Evolutionary conservation across 768 basidiomycete species (phyloP), one percentile per base, ranked within the genome.

Genomic region (Mycena haematopus): DNA sequence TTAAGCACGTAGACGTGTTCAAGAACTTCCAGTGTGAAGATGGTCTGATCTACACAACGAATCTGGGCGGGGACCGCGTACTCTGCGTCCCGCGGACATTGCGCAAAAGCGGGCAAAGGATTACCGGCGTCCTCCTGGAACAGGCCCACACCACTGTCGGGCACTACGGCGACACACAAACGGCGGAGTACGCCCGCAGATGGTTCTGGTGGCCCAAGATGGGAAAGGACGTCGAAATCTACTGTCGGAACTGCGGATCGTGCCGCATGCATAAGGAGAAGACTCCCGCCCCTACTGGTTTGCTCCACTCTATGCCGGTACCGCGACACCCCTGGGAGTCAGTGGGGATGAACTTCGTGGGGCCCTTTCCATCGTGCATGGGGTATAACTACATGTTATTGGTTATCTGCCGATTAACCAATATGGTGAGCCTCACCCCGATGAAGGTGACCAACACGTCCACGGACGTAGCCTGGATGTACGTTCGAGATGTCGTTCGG

Each of bases 291-390:
- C 56, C 56, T 15, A 17, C 47, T 8, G 70, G 70, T 0, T 2
- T 31, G 1, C 59, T 74, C 0, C 70, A 74, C 21, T 31, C 59
- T 4, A 62, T 77, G 10, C 71, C 68, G 0, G 62, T 73, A 0
- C 73, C 73, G 0, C 33, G 27, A 0, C 27, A 38, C 0, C 78
- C 76, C 0, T 77, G 73, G 72, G 60, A 69, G 1, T 68, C 70
- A 0, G 74, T 79, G 0, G 71, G 68, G 0, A 74, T 80, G 27
- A 77, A 79, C 62, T 78, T 78, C 45, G 58, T 78, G 0, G 77
- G 71, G 0, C 72, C 71, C 0, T 58, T 79, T 2, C 77, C 75
- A 0, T 0, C 57, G 8, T 69, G 65, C 0, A 21, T 71, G 4
- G 68, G 62, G 1, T 73, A 40, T 29, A 67, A 78, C 42, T 72